phyloP scores from a whole-genome alignment of 148 eudicot genomes.

The Vaccinium corymbosum region DNA sequence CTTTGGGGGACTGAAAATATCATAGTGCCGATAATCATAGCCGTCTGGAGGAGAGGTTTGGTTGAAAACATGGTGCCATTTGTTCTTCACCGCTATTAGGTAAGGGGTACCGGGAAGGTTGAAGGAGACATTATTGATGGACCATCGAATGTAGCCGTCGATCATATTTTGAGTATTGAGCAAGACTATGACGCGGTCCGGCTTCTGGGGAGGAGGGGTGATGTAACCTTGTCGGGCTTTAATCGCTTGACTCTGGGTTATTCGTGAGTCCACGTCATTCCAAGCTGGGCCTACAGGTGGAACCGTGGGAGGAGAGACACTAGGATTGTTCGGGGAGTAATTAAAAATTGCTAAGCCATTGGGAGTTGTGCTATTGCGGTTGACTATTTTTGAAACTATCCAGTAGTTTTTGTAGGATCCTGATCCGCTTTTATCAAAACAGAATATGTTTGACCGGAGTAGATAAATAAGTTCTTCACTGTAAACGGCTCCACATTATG shows the following conservation, averaged over 20 bases:
- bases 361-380: slow-evolving; percentile 52
- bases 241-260: slow-evolving; percentile 51
- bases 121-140: slow-evolving; percentile 67
- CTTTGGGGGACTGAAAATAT: slow-evolving; percentile 30
- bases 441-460: slow-evolving; percentile 86
- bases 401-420: slow-evolving; percentile 69
- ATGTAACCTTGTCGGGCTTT: slow-evolving; percentile 43
- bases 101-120: slow-evolving; percentile 70
- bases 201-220: slow-evolving; percentile 41
- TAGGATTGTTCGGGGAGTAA: slow-evolving; percentile 60
- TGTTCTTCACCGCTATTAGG: slow-evolving; percentile 52
- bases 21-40: slow-evolving; percentile 41
- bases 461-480: slow-evolving; percentile 63
- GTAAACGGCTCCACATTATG: slow-evolving; percentile 70
- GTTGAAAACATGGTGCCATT: slow-evolving; percentile 37
- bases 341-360: slow-evolving; percentile 64
- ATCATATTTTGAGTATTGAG: slow-evolving; percentile 71
- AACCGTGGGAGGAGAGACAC: slow-evolving; percentile 38
- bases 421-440: slow-evolving; percentile 66
- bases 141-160: slow-evolving; percentile 47
- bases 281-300: slow-evolving; percentile 66
- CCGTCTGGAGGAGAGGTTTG: slow-evolving; percentile 52
- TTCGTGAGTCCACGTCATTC: slow-evolving; percentile 40
- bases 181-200: slow-evolving; percentile 54
- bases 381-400: slow-evolving; percentile 55